Evolutionary conservation across 495 filamentous ascomycete species (phyloP), one percentile per base, ranked within the genome.

Genomic region (Pyrenula massariospora): DNA sequence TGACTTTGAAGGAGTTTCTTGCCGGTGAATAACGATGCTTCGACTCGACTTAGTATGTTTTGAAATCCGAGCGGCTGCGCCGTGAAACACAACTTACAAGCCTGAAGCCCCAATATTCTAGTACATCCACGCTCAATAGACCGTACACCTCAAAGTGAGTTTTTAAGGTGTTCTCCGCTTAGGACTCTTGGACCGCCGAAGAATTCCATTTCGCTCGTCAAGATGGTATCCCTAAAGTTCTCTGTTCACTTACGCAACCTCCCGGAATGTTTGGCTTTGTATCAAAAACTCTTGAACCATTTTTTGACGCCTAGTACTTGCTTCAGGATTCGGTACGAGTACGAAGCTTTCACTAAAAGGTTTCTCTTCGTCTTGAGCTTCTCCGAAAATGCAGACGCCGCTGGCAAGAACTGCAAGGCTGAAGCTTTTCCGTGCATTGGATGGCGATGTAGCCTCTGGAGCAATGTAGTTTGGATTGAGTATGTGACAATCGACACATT

Each of bases 281-380:
- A 91, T 82, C 36, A 91, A 66, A 79, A 84, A 90, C 36, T 72
- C 73, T 57, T 70, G 75, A 36, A 56, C 58, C 31, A 5, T 15
- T 50, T 60, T 55, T 56, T 66, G 64, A 56, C 65, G 68, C 51
- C 73, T 75, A 56, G 70, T 74, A 48, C 73, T 68, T 12, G 75
- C 68, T 21, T 84, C 78, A 60, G 78, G 78, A 63, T 91, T 91
- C 21, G 89, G 89, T 24, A 91, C 84, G 48, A 95, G 68, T 1
- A 91, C 76, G 59, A 92, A 83, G 5, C 73, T 82, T 62, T 95
- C 89, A 54, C 80, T 84, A 68, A 94, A 93, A 5, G 74, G 78
- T 56, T 78, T 77, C 65, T 79, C 77, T 11, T 76, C 73, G 19
- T 73, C 77, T 25, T 81, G 74, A 19, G 64, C 69, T 31, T 82